Evolutionary conservation across 768 basidiomycete genomes (phyloP).

Genomic region (Kwoniella sp.): DNA sequence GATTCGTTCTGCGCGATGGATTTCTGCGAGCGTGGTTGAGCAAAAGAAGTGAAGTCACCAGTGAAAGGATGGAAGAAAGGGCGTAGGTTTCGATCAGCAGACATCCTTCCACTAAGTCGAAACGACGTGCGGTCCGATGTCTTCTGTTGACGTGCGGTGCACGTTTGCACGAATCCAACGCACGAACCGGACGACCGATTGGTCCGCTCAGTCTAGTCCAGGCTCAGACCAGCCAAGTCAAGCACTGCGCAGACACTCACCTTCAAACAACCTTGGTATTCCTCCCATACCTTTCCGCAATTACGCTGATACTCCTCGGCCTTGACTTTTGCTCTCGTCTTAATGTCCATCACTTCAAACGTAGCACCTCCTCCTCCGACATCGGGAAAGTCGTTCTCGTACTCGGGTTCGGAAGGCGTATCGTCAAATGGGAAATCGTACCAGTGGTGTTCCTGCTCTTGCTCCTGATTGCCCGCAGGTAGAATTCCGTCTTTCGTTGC

Average conservation of each 20-base stretch:
- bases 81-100: too few species aligned
- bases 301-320: slow-evolving; percentile 83
- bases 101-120: too few species aligned
- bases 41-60: not conserved
- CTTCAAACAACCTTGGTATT: slow-evolving; percentile 79
- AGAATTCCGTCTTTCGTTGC: not conserved
- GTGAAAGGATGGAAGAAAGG: too few species aligned
- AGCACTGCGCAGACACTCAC: slow-evolving; percentile 61
- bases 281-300: slow-evolving; percentile 80
- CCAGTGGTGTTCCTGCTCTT: slow-evolving; percentile 10
- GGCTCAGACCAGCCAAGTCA: too few species aligned
- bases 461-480: not conserved
- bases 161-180: too few species aligned
- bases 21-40: slow-evolving; percentile 59
- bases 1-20: slow-evolving; percentile 75
- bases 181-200: too few species aligned
- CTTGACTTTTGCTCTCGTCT: slow-evolving; percentile 67
- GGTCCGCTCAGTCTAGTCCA: too few species aligned
- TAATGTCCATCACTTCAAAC: slow-evolving; percentile 46
- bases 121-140: not conserved
- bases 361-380: not conserved
- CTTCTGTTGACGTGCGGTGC: too few species aligned
- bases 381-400: slow-evolving; percentile 3
- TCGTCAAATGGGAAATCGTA: slow-evolving; percentile 15
- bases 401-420: slow-evolving; percentile 5